Evolutionary conservation across 169 alveolate species (phyloP).

Genomic region (Eimeria sp.): DNA sequence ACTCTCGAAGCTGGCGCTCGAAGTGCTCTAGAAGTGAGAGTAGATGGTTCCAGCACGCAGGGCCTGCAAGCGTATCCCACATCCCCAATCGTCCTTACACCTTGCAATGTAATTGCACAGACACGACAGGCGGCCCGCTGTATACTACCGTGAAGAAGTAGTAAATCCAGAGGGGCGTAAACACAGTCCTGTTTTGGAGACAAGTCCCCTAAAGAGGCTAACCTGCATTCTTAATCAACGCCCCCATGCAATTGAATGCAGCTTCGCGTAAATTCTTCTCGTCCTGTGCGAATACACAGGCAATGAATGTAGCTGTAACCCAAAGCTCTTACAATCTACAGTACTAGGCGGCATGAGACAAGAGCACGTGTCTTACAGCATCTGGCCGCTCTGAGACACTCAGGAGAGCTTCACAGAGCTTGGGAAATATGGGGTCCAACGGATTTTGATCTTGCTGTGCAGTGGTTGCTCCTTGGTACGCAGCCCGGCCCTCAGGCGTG

Average conservation of each 20-base stretch:
- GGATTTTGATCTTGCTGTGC: slow-evolving; percentile 52
- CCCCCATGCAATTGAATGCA: slow-evolving; percentile 79
- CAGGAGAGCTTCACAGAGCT: slow-evolving; percentile 81
- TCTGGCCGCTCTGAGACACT: slow-evolving; percentile 82
- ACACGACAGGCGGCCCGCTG: background rate
- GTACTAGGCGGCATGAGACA: background rate
- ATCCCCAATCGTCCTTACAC: background rate
- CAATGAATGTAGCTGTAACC: background rate
- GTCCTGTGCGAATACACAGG: slow-evolving; percentile 43
- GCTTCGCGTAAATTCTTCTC: slow-evolving; percentile 84
- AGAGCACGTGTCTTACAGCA: slow-evolving; percentile 57
- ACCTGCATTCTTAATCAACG: slow-evolving; percentile 81
- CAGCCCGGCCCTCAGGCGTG: slow-evolving; percentile 71
- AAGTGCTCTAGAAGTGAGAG: slow-evolving; percentile 75
- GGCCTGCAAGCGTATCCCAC: slow-evolving; percentile 44
- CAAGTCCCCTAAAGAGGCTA: background rate
- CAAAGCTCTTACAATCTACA: background rate
- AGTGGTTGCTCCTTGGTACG: slow-evolving; percentile 3
- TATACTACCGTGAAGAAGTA: background rate
- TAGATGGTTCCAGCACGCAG: slow-evolving; percentile 72
- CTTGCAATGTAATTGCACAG: background rate
- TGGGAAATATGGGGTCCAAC: slow-evolving; percentile 78
- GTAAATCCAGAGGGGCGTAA: background rate
- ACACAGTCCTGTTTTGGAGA: background rate
- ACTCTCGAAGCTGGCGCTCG: slow-evolving; percentile 72